Conservation (phyloP, 805 yeast genomes). For the Candida mattraensis region DNA sequence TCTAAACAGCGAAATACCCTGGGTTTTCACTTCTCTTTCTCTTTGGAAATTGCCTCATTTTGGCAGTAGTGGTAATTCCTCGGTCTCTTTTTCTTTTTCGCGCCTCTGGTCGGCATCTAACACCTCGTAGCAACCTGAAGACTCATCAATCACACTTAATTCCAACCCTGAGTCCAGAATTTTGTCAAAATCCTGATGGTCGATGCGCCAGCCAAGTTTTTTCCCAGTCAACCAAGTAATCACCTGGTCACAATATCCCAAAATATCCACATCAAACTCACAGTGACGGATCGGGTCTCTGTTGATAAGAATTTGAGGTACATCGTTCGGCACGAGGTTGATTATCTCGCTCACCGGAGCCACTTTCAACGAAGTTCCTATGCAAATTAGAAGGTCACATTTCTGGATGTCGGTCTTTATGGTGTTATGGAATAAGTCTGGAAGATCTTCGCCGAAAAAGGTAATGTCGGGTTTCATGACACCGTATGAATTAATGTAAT, state of each 20-base stretch:
- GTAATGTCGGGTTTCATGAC: conserved; percentile 92
- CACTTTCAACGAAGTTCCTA: conserved; percentile 89
- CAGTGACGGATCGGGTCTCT: conserved; percentile 73
- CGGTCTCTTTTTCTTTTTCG: conserved; percentile 9
- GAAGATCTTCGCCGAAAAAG: conserved; percentile 85
- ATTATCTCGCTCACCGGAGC: conserved; percentile 90
- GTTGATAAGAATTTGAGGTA: conserved; percentile 81
- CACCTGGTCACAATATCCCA: conserved; percentile 84
- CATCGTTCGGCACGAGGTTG: conserved; percentile 64
- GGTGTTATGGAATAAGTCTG: conserved; percentile 61
- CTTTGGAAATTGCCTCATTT: conserved; percentile 32
- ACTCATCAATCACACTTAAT: conserved; percentile 29
- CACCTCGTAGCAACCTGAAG: conserved; percentile 36
- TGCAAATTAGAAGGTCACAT: conserved; percentile 79
- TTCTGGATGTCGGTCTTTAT: conserved; percentile 57
- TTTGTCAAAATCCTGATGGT: conserved; percentile 49
- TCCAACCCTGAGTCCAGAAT: conserved; percentile 35
- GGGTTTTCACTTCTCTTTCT: no score
- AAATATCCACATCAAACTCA: conserved; percentile 72
- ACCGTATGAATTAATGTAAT: conserved; percentile 56
- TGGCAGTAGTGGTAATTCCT: background rate
- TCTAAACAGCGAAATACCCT: no score
- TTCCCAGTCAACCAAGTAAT: conserved; percentile 61
- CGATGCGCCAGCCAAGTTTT: conserved; percentile 56
- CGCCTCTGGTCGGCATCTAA: conserved; percentile 31